Percentiles rank a stretch among this genome's conserved stretches.
Conservation (phyloP, 208 protist species). For the Acanthamoeba lenticulata region DNA sequence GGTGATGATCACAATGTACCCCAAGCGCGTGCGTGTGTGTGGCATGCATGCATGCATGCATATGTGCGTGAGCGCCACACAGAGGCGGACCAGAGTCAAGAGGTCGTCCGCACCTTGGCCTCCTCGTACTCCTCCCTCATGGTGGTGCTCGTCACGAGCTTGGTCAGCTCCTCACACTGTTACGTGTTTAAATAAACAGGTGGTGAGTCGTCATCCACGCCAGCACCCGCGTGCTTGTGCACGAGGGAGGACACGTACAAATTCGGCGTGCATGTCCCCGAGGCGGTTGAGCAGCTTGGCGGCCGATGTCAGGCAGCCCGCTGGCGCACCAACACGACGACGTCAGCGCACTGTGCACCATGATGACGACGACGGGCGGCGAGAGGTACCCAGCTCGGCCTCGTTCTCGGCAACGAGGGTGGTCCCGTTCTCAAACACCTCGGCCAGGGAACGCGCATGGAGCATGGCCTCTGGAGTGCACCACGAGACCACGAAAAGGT, state of each 20-base stretch:
- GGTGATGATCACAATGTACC: not conserved
- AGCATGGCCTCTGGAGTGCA: not conserved
- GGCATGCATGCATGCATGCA: too few species aligned
- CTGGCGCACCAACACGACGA: not conserved
- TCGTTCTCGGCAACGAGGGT: conserved; percentile 34
- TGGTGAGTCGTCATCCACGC: not conserved
- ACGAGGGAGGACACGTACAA: not conserved
- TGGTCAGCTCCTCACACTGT: conserved; percentile 48
- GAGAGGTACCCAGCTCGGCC: conserved; percentile 46
- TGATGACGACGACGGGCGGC: not conserved
- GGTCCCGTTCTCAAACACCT: conserved; percentile 32
- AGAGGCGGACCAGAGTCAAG: not conserved
- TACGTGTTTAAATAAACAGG: not conserved
- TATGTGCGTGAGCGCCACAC: too few species aligned
- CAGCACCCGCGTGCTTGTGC: not conserved
- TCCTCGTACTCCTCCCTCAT: conserved; percentile 55
- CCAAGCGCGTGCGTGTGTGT: not conserved
- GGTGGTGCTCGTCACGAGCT: conserved; percentile 34
- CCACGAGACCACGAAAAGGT: too few species aligned
- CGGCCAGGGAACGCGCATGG: conserved; percentile 15
- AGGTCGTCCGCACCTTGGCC: not conserved
- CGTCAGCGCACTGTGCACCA: not conserved
- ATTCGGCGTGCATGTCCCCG: conserved; percentile 39
- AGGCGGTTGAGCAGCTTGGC: not conserved
- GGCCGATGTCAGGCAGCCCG: not conserved